Percentiles rank a stretch among this genome's conserved stretches.
These are phyloP conservation scores for Fusarium sarcochroum DNA, from an alignment of 2,329 filamentous ascomycete species.

Conservation along the genomic window DNA sequence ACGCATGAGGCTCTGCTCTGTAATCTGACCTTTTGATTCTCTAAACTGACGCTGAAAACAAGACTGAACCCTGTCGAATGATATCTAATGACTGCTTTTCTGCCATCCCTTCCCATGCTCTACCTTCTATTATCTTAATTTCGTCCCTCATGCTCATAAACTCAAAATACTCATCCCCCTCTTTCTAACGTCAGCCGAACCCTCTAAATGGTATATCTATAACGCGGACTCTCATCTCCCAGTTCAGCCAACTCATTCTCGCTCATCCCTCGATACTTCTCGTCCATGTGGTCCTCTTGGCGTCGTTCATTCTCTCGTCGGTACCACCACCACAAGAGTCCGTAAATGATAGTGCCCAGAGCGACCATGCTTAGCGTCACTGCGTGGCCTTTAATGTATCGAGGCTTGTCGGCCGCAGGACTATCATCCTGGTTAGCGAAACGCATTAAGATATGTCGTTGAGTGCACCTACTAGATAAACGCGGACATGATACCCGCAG, in stretches of 20 bases:
- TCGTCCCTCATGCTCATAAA: not conserved
- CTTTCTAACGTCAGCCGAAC: not conserved
- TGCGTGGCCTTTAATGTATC: slow-evolving; percentile 74
- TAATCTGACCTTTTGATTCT: not conserved
- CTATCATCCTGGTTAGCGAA: slow-evolving; percentile 51
- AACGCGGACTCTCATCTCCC: slow-evolving; percentile 67
- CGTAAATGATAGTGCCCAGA: slow-evolving; percentile 67
- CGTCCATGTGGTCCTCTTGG: slow-evolving; percentile 55
- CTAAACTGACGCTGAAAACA: not conserved
- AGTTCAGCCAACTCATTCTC: slow-evolving; percentile 65
- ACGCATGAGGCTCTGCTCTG: slow-evolving; percentile 6
- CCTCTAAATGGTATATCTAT: slow-evolving; percentile 59
- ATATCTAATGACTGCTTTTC: slow-evolving; percentile 2
- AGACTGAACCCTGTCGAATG: not conserved
- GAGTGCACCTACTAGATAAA: slow-evolving; percentile 68
- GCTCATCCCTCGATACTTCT: slow-evolving; percentile 57
- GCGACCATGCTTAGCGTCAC: slow-evolving; percentile 71
- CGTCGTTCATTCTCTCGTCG: slow-evolving; percentile 62
- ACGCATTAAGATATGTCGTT: not conserved
- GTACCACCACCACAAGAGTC: slow-evolving; percentile 68
- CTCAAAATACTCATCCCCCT: not conserved
- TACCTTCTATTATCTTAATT: not conserved
- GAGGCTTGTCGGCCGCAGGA: slow-evolving; percentile 63
- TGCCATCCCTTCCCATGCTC: not conserved
- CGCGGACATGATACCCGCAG: slow-evolving; percentile 79